phyloP scores from a whole-genome alignment of 2,329 filamentous ascomycete genomes.

The Malbranchea zuffiana region DNA sequence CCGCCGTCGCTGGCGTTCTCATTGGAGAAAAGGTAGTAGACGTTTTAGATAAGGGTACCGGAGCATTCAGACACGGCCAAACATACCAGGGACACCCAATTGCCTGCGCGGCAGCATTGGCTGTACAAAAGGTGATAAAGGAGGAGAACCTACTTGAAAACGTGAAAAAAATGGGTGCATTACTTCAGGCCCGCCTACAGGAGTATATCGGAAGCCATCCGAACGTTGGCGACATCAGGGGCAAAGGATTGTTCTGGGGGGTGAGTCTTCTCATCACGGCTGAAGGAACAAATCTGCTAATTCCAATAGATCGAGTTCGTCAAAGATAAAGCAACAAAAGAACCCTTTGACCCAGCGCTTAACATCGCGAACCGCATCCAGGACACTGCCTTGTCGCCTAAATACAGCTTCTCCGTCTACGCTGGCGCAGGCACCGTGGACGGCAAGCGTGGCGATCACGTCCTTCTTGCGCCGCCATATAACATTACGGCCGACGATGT shows the following conservation, averaged over 20 bases:
- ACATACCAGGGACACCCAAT: slow-evolving; percentile 51
- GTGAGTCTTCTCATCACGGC: slow-evolving; percentile 30
- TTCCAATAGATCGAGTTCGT: slow-evolving; percentile 45
- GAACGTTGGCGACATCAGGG: slow-evolving; percentile 48
- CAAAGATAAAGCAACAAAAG: slow-evolving; percentile 43
- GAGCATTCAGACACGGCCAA: slow-evolving; percentile 48
- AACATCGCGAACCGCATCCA: slow-evolving; percentile 41
- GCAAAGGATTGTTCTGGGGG: slow-evolving; percentile 49
- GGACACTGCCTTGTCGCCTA: slow-evolving; percentile 37
- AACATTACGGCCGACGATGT: slow-evolving; percentile 50
- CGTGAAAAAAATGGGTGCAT: slow-evolving; percentile 43
- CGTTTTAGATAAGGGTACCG: slow-evolving; percentile 37
- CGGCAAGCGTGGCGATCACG: slow-evolving; percentile 52
- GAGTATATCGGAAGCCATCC: slow-evolving; percentile 35
- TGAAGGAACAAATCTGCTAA: no score
- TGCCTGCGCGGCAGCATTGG: slow-evolving; percentile 48
- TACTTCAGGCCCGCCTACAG: slow-evolving; percentile 35
- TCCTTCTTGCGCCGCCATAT: slow-evolving; percentile 59
- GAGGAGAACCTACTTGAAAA: slow-evolving; percentile 50
- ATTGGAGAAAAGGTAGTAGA: slow-evolving; percentile 41
- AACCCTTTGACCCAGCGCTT: slow-evolving; percentile 40
- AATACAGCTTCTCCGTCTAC: slow-evolving; percentile 49
- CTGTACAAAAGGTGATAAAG: slow-evolving; percentile 48
- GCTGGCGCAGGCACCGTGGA: slow-evolving; percentile 53
- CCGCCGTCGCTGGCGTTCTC: slow-evolving; percentile 45